Percentiles rank a stretch among this genome's conserved stretches.
These are phyloP conservation scores for Erodium texanum DNA, from an alignment of 441 rosid genomes.

Conservation along the genomic window DNA sequence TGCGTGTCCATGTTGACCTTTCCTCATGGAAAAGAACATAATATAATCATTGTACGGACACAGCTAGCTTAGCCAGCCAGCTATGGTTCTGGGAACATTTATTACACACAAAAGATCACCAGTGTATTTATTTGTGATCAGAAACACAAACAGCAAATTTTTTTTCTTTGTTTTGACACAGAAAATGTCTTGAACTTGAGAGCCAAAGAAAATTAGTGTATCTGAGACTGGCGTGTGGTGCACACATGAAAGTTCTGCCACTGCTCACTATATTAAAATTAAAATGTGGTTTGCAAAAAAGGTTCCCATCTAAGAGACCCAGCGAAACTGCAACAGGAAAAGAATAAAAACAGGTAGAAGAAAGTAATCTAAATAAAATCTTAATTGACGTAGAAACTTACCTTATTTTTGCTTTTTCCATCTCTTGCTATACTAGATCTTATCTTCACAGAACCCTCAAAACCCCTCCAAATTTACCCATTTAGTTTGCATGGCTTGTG, in stretches of 20 bases:
- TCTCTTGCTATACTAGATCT: neutral
- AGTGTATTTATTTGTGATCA: slow-evolving; percentile 7
- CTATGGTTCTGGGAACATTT: slow-evolving; percentile 32
- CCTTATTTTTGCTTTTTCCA: neutral
- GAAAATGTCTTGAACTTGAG: neutral
- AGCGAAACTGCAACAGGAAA: neutral
- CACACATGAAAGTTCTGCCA: slow-evolving; percentile 23
- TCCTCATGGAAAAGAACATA: slow-evolving; percentile 12
- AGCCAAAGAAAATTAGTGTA: neutral
- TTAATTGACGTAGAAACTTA: slow-evolving; percentile 4
- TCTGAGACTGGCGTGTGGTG: slow-evolving; percentile 11
- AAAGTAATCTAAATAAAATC: slow-evolving; percentile 22
- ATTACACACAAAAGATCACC: slow-evolving; percentile 18
- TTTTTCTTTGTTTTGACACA: slow-evolving; percentile 8
- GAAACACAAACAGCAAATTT: slow-evolving; percentile 5
- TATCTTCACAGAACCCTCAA: neutral
- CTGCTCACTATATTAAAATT: neutral
- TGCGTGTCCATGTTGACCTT: slow-evolving; percentile 24
- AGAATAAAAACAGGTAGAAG: slow-evolving; percentile 9
- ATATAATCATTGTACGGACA: slow-evolving; percentile 29
- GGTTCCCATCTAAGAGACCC: neutral
- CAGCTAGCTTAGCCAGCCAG: slow-evolving; percentile 22
- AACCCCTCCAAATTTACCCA: too few species aligned
- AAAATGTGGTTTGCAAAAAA: neutral
- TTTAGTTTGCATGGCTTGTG: slow-evolving; percentile 26